Evolutionary conservation across 164 flowering plant genomes (phyloP), one percentile per base, ranked within the genome.

Genomic region (Magnolia officinalis): DNA sequence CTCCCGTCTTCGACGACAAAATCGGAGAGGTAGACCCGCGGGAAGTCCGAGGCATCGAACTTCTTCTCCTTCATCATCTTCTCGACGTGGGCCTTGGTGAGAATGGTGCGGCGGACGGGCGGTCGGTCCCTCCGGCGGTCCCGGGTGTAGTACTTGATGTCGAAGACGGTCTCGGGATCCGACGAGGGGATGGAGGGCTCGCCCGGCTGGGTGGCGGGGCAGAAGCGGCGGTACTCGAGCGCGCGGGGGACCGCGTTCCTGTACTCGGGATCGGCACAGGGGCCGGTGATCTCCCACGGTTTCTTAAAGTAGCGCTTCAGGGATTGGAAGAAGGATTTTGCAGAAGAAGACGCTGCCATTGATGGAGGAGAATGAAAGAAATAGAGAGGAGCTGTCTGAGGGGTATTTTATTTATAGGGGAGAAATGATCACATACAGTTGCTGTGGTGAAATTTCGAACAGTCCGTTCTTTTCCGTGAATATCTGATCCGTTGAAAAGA

Each of bases 201-300:
- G 21, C 20, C 70, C 2, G 75, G 78, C 1, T 65, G 45, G 18
- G 97, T 86, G 71, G 97, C 98, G 0, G 96, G 98, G 81, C 92
- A 88, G 74, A 31, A 73, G 8, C 82, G 50, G 0, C 98, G 90
- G 87, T 90, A 94, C 72, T 92, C 97, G 26, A 79, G 67, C 1
- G 95, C 90, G 10, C 24, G 51, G 0, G 94, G 98, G 19, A 92
- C 50, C n/a, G 98, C 85, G n/a, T 37, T 14, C 68, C 50, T 80
- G 87, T 90, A 94, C 77, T 94, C 98, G 18, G 96, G 98, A 55
- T 76, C 65, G 21, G 97, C 82, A 81, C 91, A 87, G 0, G 97
- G 97, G 0, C 98, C 98, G 1, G 96, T 92, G 80, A 88, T 81
- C 84, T 92, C 94, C 96, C 98, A 94, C 16, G 98, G 97, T 69